phyloP scores from a whole-genome alignment of 768 basidiomycete genomes.

The Podaxis sp. region DNA sequence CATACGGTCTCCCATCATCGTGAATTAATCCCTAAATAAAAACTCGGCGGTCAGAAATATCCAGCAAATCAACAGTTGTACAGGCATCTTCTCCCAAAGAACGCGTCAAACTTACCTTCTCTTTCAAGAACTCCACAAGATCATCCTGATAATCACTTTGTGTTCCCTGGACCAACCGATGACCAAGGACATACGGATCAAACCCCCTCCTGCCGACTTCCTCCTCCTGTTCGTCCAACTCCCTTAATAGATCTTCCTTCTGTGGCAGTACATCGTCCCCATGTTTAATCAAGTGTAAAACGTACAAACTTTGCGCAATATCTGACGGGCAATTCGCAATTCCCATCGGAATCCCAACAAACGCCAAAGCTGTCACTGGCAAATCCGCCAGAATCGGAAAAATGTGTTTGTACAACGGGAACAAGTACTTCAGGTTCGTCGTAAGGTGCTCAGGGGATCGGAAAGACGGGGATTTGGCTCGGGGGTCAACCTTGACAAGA shows the following conservation, averaged over 20 bases:
- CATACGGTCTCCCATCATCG: constrained; percentile 42
- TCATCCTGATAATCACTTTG: constrained; percentile 43
- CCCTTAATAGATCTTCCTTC: constrained; percentile 37
- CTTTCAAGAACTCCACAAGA: constrained; percentile 33
- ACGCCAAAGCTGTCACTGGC: constrained; percentile 52
- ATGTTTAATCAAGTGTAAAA: constrained; percentile 28
- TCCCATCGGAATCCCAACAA: constrained; percentile 51
- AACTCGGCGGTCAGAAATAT: background rate
- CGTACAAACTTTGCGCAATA: constrained; percentile 49
- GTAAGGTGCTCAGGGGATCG: constrained; percentile 19
- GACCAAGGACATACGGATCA: constrained; percentile 51
- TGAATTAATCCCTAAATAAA: constrained; percentile 36
- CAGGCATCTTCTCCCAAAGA: background rate
- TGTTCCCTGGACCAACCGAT: constrained; percentile 36
- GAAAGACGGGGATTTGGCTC: constrained; percentile 26
- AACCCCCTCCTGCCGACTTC: constrained; percentile 37
- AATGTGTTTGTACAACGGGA: constrained; percentile 53
- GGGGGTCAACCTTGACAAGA: constrained; percentile 29
- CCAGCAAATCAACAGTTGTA: background rate
- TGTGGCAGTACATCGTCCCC: constrained; percentile 39
- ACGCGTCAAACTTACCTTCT: constrained; percentile 23
- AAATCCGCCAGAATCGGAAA: constrained; percentile 48
- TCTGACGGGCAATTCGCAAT: constrained; percentile 50
- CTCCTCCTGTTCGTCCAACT: constrained; percentile 42
- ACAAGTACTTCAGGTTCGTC: constrained; percentile 38